phyloP scores from a whole-genome alignment of 345 rosid species.

The Salix koriyanagi region DNA sequence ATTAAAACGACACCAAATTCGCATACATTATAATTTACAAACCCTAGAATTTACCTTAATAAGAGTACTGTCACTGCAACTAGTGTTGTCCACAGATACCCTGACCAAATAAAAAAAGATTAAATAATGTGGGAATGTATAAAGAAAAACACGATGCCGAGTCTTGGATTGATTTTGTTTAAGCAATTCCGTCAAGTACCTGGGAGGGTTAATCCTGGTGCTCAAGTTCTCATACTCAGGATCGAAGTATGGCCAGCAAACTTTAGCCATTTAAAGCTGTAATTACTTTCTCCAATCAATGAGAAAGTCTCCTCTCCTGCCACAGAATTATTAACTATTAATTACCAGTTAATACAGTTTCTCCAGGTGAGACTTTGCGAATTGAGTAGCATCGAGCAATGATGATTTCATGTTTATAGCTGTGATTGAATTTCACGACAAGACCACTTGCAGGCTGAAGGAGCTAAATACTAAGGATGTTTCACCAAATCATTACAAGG shows the following conservation, averaged over 20 bases:
- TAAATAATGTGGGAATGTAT: neutral
- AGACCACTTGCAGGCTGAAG: neutral
- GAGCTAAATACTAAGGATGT: neutral
- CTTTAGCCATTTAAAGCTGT: constrained; percentile 51
- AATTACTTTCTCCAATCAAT: constrained; percentile 6
- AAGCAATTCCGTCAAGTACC: constrained; percentile 31
- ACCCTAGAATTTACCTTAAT: constrained; percentile 49
- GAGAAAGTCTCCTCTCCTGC: constrained; percentile 6
- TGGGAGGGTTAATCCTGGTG: constrained; percentile 86
- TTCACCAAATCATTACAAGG: neutral
- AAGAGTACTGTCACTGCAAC: constrained; percentile 63
- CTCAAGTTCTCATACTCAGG: constrained; percentile 92
- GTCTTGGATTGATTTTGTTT: neutral
- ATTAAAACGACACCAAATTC: neutral
- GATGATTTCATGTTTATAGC: neutral
- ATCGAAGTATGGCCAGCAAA: constrained; percentile 89
- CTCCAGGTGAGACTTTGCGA: neutral
- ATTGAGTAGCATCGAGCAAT: neutral
- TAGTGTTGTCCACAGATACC: constrained; percentile 80
- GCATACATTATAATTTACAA: too few relatives aligned
- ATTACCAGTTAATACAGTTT: neutral
- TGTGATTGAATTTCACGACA: neutral
- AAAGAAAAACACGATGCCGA: neutral
- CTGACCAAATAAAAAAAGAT: constrained; percentile 32
- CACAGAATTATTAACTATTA: neutral